Evolutionary conservation across 768 basidiomycete genomes (phyloP).

Genomic region (Brasilioporus rufonigricans): DNA sequence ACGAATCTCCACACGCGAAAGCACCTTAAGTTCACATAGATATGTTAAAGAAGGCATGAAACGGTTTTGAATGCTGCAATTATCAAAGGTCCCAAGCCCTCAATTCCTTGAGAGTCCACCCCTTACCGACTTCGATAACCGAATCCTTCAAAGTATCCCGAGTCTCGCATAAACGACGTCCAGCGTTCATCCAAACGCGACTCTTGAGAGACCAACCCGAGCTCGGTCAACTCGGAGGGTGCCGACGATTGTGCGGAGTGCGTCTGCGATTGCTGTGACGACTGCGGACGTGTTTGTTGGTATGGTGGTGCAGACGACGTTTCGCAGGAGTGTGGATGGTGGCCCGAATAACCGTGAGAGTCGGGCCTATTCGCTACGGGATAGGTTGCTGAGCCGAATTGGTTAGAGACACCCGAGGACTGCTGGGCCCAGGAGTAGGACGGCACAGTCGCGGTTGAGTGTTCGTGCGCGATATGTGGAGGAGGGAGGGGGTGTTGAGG

Average conservation of each 20-base stretch:
- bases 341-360: conserved; percentile 8
- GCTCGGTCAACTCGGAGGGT: conserved; percentile 49
- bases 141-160: conserved; percentile 42
- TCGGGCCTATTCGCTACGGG: conserved; percentile 8
- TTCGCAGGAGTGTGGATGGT: conserved; percentile 21
- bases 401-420: conserved; percentile 1
- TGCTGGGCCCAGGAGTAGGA: conserved; percentile 17
- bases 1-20: not conserved
- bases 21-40: not conserved
- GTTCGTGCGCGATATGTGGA: conserved; percentile 11
- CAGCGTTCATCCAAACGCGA: conserved; percentile 56
- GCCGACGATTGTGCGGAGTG: conserved; percentile 10
- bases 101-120: not conserved
- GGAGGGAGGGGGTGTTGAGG: conserved; percentile 16
- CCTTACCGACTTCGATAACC: conserved; percentile 26
- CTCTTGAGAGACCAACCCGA: conserved; percentile 58
- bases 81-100: not conserved
- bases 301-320: conserved; percentile 5
- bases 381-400: conserved; percentile 10
- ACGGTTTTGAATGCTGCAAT: not conserved
- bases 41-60: not conserved
- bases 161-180: conserved; percentile 62
- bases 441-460: conserved; percentile 11
- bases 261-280: conserved; percentile 8
- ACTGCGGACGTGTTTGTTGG: not conserved